Conservation (phyloP, 495 filamentous ascomycete species). For the Neurospora sp. region DNA sequence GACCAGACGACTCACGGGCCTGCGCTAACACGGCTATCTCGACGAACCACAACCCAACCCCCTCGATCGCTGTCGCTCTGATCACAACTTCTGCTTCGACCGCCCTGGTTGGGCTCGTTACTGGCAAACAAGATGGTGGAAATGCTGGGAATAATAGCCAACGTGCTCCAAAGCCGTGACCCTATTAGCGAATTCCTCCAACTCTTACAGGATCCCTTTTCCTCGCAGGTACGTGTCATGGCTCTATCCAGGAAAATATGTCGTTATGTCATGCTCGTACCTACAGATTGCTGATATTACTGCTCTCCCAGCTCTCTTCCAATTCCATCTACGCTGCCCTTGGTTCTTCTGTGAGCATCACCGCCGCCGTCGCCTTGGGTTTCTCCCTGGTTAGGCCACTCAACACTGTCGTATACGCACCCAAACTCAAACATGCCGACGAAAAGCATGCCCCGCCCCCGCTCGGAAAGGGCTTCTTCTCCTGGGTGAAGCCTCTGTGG, state of each 20-base stretch:
- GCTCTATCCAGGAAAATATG: background rate
- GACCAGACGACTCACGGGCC: background rate
- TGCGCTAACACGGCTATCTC: background rate
- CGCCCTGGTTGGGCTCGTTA: slow-evolving; percentile 5
- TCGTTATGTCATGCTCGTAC: background rate
- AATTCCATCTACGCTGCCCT: slow-evolving; percentile 63
- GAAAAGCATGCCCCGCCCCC: slow-evolving; percentile 87
- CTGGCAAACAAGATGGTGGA: slow-evolving; percentile 11
- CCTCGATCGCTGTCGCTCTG: background rate
- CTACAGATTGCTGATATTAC: background rate
- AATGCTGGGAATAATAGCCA: slow-evolving; percentile 9
- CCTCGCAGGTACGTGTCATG: slow-evolving; percentile 26
- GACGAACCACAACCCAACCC: background rate
- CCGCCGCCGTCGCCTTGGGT: slow-evolving; percentile 56
- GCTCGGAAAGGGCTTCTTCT: slow-evolving; percentile 72
- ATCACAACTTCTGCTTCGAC: background rate
- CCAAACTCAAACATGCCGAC: slow-evolving; percentile 87
- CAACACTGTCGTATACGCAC: slow-evolving; percentile 85
- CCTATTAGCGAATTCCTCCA: slow-evolving; percentile 27
- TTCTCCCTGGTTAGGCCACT: slow-evolving; percentile 89
- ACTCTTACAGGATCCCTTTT: slow-evolving; percentile 39
- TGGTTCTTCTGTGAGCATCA: slow-evolving; percentile 69
- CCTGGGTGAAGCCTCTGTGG: slow-evolving; percentile 73
- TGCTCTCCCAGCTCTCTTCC: slow-evolving; percentile 19
- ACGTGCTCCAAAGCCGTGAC: slow-evolving; percentile 13